Evolutionary conservation across 2,329 filamentous ascomycete genomes (phyloP).

Genomic region (Botrytis cinerea): DNA sequence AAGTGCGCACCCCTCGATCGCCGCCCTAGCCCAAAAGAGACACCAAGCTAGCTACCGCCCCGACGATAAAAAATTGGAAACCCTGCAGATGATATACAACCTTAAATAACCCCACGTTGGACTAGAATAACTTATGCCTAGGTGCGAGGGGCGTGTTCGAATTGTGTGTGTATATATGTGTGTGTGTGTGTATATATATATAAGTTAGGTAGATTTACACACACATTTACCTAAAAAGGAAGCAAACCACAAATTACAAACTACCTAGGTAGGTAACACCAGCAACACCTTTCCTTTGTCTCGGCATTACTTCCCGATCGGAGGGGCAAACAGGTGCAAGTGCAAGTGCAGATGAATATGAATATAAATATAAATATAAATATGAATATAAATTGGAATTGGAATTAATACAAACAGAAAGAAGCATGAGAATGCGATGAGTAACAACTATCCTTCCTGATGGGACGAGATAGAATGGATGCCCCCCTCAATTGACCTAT

Average conservation of each 20-base stretch:
- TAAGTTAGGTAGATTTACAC: no score
- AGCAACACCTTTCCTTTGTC: neutral
- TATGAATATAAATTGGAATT: neutral
- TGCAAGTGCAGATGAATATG: neutral
- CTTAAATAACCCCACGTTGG: neutral
- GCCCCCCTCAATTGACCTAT: neutral
- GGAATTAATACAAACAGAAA: neutral
- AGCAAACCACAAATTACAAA: no score
- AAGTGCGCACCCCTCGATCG: constrained; percentile 9
- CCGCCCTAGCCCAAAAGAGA: no score
- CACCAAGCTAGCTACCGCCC: no score
- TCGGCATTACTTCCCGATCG: neutral
- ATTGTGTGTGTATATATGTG: no score
- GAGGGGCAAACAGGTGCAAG: neutral
- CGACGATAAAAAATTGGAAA: neutral
- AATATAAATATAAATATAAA: no score
- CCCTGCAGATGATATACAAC: neutral
- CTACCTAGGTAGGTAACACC: no score
- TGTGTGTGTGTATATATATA: no score
- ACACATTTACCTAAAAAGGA: no score
- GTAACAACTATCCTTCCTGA: neutral
- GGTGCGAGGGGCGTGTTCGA: neutral
- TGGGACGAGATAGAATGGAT: neutral
- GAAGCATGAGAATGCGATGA: neutral
- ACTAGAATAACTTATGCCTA: neutral